Evolutionary conservation across 345 rosid species (phyloP), one percentile per base, ranked within the genome.

Genomic region (Eucalyptus decipiens): DNA sequence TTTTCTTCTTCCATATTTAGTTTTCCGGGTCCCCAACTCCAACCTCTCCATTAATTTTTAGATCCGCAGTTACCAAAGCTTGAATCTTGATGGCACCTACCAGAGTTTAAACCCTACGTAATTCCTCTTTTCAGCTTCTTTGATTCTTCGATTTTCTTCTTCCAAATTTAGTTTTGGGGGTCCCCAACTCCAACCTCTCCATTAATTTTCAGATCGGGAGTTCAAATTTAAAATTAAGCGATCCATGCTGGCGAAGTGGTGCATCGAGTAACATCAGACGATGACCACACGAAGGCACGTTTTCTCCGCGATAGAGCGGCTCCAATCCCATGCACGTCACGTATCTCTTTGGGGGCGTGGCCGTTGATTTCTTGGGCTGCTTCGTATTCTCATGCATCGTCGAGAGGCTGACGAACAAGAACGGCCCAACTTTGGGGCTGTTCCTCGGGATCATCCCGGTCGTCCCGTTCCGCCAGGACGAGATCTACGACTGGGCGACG

Each of bases 341-440:
- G 86, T 90, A 13, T 87, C 94, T 17, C 85, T 92, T 24, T 93
- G n/a, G 90, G 92, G 97, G 95, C 88, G 30, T 93, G 69, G 89
- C 90, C 19, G 18, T 93, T 40, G 95, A 95, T 17, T 86, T 92
- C 34, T 69, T 93, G 72, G 93, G 94, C 21, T 67, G 95, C 26
- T 94, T 97, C 86, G 50, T 95, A 87, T 93, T 93, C 87, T 69
- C 93, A 34, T 95, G 96, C 88, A 87, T 93, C 48, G 87, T 86
- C 54, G 94, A 95, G 50, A 94, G 92, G 88, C 52, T 95, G 88
- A 89, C 90, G 43, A 95, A 90, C 91, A 95, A 93, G 87, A 67
- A 67, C 12, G 95, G 95, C 60, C 96, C 96, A 4, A 92, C 93
- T 90, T 49, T 91, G 15, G 96, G 97, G 98, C 97, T 97, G 1